These are phyloP conservation scores for Pterocarpus santalinus DNA, from an alignment of 306 rosid genomes.

Conservation along the genomic window DNA sequence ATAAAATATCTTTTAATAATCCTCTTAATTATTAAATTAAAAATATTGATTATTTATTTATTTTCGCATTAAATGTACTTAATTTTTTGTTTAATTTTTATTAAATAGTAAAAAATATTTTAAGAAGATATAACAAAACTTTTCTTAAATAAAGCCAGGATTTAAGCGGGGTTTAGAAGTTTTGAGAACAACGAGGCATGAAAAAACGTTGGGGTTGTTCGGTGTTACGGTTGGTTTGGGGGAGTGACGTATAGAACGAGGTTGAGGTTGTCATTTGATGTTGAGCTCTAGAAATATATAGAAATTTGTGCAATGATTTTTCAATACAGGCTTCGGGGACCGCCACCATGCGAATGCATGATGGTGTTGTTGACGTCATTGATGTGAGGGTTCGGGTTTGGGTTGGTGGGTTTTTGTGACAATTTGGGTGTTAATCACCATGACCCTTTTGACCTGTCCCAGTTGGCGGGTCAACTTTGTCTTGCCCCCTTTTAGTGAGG, in stretches of 20 bases:
- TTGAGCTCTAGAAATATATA: slow-evolving; percentile 28
- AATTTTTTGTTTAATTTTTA: no score
- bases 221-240: slow-evolving; percentile 53
- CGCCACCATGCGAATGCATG: slow-evolving; percentile 26
- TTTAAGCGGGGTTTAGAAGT: slow-evolving; percentile 46
- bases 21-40: no score
- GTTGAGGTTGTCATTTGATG: slow-evolving; percentile 16
- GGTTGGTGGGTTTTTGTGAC: neutral
- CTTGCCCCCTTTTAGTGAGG: slow-evolving; percentile 22
- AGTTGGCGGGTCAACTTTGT: slow-evolving; percentile 50
- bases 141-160: neutral
- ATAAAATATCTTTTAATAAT: no score
- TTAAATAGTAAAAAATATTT: neutral
- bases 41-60: no score
- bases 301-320: slow-evolving; percentile 53
- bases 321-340: slow-evolving; percentile 47
- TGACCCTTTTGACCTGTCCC: slow-evolving; percentile 21
- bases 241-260: slow-evolving; percentile 34
- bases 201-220: slow-evolving; percentile 40
- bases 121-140: no score
- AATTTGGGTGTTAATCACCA: slow-evolving; percentile 38
- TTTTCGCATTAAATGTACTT: no score
- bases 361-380: slow-evolving; percentile 45
- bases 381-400: neutral
- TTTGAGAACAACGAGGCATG: slow-evolving; percentile 45